phyloP scores from a whole-genome alignment of 441 rosid genomes.

The Raphanus hybrid region DNA sequence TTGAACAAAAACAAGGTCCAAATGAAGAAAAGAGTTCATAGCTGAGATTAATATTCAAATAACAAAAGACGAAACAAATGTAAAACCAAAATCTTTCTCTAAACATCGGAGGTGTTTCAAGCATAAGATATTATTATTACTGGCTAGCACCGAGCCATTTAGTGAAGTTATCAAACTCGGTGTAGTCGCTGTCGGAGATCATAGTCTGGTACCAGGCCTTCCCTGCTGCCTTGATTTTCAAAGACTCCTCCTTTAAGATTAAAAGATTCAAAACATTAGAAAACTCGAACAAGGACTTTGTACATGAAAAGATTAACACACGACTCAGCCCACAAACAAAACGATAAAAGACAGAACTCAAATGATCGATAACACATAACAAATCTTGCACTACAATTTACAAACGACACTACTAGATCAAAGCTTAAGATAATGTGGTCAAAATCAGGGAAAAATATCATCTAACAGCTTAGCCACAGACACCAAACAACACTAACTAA shows the following conservation, averaged over 20 bases:
- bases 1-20: neutral
- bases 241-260: constrained; percentile 76
- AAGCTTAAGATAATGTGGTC: too few species aligned
- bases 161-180: constrained; percentile 90
- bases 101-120: constrained; percentile 24
- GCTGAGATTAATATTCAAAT: constrained; percentile 24
- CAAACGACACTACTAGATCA: too few species aligned
- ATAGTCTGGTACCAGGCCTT: constrained; percentile 91
- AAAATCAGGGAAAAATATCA: neutral
- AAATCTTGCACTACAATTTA: too few species aligned
- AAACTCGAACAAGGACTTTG: too few species aligned
- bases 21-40: constrained; percentile 27
- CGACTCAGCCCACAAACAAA: too few species aligned
- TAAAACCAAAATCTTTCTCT: constrained; percentile 36
- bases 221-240: constrained; percentile 77
- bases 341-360: too few species aligned
- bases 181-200: constrained; percentile 92
- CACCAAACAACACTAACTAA: neutral
- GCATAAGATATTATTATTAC: constrained; percentile 45
- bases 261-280: neutral
- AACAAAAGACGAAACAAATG: constrained; percentile 25
- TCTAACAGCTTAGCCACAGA: neutral
- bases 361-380: too few species aligned
- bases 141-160: constrained; percentile 95
- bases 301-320: too few species aligned